These are phyloP conservation scores for Geotrichum histeridarum DNA, from an alignment of 1,139 yeast genomes.

Conservation along the genomic window DNA sequence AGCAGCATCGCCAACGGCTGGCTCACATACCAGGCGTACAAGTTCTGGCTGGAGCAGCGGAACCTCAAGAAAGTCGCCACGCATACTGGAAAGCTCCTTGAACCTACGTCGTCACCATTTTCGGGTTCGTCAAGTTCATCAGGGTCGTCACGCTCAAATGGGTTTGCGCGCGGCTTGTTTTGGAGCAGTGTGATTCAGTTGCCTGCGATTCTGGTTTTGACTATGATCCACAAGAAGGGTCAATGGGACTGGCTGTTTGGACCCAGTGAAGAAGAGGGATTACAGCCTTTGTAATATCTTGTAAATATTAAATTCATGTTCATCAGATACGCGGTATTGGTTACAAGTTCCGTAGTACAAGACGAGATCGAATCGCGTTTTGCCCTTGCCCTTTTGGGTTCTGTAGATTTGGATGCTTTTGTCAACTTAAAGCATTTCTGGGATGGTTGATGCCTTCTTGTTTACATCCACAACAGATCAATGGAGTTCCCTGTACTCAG, in stretches of 20 bases:
- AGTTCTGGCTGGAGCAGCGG: conserved; percentile 58
- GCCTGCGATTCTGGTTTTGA: conserved; percentile 82
- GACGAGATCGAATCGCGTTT: no score
- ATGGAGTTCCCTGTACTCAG: conserved; percentile 10
- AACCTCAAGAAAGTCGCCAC: conserved; percentile 19
- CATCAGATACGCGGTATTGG: no score
- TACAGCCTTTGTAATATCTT: not conserved
- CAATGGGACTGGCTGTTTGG: conserved; percentile 75
- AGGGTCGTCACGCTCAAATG: conserved; percentile 41
- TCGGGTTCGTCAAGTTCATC: not conserved
- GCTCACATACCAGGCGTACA: conserved; percentile 73
- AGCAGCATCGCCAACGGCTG: conserved; percentile 79
- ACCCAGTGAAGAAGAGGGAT: conserved; percentile 19
- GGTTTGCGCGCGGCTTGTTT: conserved; percentile 75
- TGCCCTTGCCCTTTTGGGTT: no score
- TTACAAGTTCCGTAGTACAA: no score
- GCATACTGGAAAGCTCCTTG: conserved; percentile 13
- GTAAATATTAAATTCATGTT: not conserved
- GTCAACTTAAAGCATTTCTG: no score
- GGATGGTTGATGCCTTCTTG: no score
- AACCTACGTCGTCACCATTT: not conserved
- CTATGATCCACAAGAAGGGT: conserved; percentile 91
- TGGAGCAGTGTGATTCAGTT: conserved; percentile 95
- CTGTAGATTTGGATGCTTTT: no score
- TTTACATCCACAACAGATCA: not conserved